Evolutionary conservation across 345 rosid genomes (phyloP).

Genomic region (Abelmoschus esculentus): DNA sequence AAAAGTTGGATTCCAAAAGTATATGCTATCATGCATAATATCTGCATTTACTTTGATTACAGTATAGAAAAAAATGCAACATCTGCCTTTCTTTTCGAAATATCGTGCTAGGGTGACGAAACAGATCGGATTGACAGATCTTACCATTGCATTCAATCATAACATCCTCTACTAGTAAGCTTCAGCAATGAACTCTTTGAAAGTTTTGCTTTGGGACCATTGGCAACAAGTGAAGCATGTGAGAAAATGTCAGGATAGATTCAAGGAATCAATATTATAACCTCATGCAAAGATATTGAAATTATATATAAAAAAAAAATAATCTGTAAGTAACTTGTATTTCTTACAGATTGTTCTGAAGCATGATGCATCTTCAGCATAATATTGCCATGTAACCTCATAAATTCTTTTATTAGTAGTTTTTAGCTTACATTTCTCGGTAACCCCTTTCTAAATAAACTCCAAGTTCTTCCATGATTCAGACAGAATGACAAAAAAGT

Average conservation of each 20-base stretch:
- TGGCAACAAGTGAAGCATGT: slow-evolving; percentile 16
- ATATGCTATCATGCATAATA: not conserved
- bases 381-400: not conserved
- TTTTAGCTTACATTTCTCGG: not conserved
- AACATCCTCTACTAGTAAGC: not conserved
- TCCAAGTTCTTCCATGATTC: not conserved
- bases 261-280: slow-evolving; percentile 17
- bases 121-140: not conserved
- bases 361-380: slow-evolving; percentile 1
- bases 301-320: not conserved
- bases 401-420: not conserved
- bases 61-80: not conserved
- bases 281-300: not conserved
- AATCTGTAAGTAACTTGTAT: not conserved
- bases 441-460: not conserved
- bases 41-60: not conserved
- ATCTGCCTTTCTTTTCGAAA: not conserved
- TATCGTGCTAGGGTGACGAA: not conserved
- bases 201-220: slow-evolving; percentile 14
- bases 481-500: not conserved
- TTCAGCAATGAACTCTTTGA: slow-evolving; percentile 3
- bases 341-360: slow-evolving; percentile 11
- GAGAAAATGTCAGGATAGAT: slow-evolving; percentile 22
- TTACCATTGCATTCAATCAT: slow-evolving; percentile 3
- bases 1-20: not conserved